Base-by-base conservation (phyloP, 768 basidiomycete species). In the Rhizopogon vinicolor region DNA sequence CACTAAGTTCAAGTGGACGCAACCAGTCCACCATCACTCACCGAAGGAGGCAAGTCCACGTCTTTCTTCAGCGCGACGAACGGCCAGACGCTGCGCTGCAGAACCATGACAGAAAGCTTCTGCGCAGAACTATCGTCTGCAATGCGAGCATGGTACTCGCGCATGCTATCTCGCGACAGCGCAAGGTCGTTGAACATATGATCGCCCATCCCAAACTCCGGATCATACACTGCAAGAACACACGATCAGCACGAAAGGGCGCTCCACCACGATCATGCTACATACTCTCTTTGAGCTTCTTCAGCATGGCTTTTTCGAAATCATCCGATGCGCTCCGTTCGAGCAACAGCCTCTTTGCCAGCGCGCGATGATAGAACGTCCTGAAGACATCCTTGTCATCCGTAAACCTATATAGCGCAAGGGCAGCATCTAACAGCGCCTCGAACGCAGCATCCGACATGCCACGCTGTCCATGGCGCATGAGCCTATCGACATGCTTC, bases 311-410 rank as follows among this genome's bases (percentile, higher is more conserved):
- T 61, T 84, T 84, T 73, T 98, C 94, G 58, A 91, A 86, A 63
- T 95, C 94, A 57, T 91, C 84, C 1, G 86, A 89, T 0, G 94
- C 94, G 51, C 87, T 91, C 66, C 84, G 85, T 58, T 84, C 86
- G n/a, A 95, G 75, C 40, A 98, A 72, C 56, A 98, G 64, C 53
- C 94, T 80, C 74, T 91, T 94, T n/a, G 93, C 89, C 37, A 97
- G 72, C 39, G 86, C 83, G 10, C 91, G 85, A 70, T 89, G 89
- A 68, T 96, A 98, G 71, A 94, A 97, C 28, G 87, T 86, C 62
- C 93, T 83, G 69, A 97, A 98, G 33, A 96, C 91, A 65, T 97
- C 93, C 67, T 93, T 93, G 65, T 95, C 93, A 51, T 92, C 87
- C 5, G 91, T 94, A 67, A 84, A 95, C 52, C 91, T 76, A 70